Evolutionary conservation across 345 rosid species (phyloP), one percentile per base, ranked within the genome.

Genomic region (Arabis hirsuta): DNA sequence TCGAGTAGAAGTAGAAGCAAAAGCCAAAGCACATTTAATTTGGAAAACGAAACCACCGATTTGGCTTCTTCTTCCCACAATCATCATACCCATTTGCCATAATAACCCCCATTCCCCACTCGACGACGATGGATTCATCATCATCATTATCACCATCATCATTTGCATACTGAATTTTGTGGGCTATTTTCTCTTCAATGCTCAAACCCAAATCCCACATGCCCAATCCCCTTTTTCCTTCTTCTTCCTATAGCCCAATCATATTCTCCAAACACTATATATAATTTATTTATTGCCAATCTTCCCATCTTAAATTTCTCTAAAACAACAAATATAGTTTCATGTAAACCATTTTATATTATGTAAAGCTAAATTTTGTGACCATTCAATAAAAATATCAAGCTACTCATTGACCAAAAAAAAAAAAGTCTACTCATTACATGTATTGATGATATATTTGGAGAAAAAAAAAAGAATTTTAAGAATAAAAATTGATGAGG

Each of bases 41-140:
- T 63, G 38, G 79, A 76, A 76, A 76, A 76, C 79, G 79, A 76
- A 69, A 76, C 79, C 79, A 76, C 70, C 75, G 71, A 68, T 69
- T 76, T 69, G 79, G 71, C 70, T 69, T 69, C 71, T 76, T 69
- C 79, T 76, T 69, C 74, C 59, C 34, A 76, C 59, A 76, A 69
- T 69, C 65, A 76, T 76, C 70, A 69, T 55, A 76, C 79, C 79
- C 70, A 76, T 69, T 76, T 76, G 74, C 74, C 74, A 69, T 76
- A 36, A 62, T 76, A 76, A 62, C 74, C 32, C 32, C 64, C 73
- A 45, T 65, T 74, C 78, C 78, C 74, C 79, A 62, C 78, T 67
- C 68, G 42, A 74, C 61, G 62, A 69, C 69, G 52, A 54, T 62
- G 48, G 63, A 48, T 65, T 73, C 72, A 64, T 66, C 71, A 57